Percentiles rank a stretch among this genome's conserved stretches.
Evolutionary conservation across 192 early-diverging fungal genomes (phyloP).

Genomic region (Linnemannia exigua): DNA sequence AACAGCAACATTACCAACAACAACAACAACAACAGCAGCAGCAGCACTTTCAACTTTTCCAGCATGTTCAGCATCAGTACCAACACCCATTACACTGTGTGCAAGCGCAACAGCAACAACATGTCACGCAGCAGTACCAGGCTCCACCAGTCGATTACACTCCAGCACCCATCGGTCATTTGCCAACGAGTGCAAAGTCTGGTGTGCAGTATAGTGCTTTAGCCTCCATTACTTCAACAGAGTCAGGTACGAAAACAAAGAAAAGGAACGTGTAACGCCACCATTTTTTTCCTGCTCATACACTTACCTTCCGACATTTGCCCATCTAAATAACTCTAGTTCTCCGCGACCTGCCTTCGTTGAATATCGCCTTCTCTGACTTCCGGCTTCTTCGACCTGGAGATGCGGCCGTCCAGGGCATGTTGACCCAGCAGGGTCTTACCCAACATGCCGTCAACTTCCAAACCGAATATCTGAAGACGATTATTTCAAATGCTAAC

Average conservation of each 20-base stretch:
- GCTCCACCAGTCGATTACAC: not conserved
- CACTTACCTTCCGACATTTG: not conserved
- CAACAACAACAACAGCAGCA: not conserved
- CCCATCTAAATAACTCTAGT: constrained; percentile 11
- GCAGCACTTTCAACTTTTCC: not conserved
- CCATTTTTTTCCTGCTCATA: not conserved
- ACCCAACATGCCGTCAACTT: constrained; percentile 13
- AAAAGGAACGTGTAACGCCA: not conserved
- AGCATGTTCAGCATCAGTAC: not conserved
- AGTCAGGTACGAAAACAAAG: constrained; percentile 22
- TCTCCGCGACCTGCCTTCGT: constrained; percentile 36
- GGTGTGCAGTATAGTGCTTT: constrained; percentile 43
- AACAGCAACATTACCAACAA: not conserved
- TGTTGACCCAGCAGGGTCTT: not conserved
- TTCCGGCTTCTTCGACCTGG: constrained; percentile 16
- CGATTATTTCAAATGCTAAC: constrained; percentile 16
- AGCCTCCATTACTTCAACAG: constrained; percentile 31
- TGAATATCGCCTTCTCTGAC: constrained; percentile 26
- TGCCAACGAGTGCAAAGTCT: constrained; percentile 26
- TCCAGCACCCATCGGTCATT: not conserved
- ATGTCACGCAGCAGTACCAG: not conserved
- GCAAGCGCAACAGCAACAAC: not conserved
- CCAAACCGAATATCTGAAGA: constrained; percentile 28
- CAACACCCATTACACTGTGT: no score
- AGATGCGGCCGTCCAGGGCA: not conserved